A percentile compares a stretch with the other conserved stretches of the same genome.
Evolutionary conservation across 805 yeast genomes (phyloP).

Genomic region (Starmerella powellii): DNA sequence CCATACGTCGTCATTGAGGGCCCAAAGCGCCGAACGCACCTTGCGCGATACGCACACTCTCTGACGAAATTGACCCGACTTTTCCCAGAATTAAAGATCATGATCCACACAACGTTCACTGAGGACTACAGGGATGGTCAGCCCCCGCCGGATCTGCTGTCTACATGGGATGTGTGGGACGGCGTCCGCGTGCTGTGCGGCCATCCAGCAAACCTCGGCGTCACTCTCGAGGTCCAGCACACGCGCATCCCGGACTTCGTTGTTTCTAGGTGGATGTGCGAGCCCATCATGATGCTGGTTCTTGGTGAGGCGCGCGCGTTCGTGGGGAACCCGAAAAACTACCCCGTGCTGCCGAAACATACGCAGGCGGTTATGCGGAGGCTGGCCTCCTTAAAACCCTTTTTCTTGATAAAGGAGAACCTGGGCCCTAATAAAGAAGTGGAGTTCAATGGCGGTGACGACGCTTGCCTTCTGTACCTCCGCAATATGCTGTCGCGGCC

Average conservation of each 20-base stretch:
- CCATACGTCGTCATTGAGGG: constrained; percentile 48
- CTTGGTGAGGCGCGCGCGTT: constrained; percentile 43
- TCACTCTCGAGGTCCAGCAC: constrained; percentile 65
- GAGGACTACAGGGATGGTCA: constrained; percentile 33
- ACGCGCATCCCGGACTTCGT: constrained; percentile 40
- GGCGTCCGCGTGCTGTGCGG: constrained; percentile 45
- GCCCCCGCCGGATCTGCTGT: constrained; percentile 35
- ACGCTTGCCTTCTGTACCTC: constrained; percentile 35
- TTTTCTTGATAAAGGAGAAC: constrained; percentile 38
- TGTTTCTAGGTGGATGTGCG: constrained; percentile 52
- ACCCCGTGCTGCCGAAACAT: constrained; percentile 52
- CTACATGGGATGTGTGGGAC: constrained; percentile 70
- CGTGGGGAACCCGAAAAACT: constrained; percentile 46
- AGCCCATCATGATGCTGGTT: constrained; percentile 49
- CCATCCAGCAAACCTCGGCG: constrained; percentile 46
- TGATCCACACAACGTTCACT: constrained; percentile 28
- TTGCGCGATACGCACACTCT: constrained; percentile 40
- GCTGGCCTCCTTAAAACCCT: constrained; percentile 35
- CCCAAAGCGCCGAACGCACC: constrained; percentile 44
- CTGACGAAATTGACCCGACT: constrained; percentile 28
- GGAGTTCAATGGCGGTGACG: constrained; percentile 28
- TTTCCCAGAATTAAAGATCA: constrained; percentile 25
- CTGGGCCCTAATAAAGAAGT: constrained; percentile 30
- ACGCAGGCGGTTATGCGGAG: constrained; percentile 40
- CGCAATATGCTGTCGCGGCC: constrained; percentile 30